phyloP scores from a whole-genome alignment of 257 asterid species.

The Rehmannia glutinosa region DNA sequence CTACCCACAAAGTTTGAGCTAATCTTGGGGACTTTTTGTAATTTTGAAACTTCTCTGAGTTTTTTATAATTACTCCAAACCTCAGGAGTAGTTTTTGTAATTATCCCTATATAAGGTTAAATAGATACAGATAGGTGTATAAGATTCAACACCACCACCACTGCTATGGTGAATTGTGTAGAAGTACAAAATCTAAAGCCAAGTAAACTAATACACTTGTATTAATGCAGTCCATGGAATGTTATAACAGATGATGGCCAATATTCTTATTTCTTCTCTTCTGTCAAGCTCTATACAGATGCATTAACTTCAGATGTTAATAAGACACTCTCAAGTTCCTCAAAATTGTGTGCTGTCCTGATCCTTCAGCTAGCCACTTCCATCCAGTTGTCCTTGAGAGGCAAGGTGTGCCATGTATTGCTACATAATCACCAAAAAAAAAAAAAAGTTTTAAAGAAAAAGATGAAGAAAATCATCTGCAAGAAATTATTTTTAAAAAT shows the following conservation, averaged over 20 bases:
- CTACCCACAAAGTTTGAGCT: no score
- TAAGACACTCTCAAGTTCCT: background rate
- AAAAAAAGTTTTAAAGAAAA: background rate
- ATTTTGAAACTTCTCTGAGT: no score
- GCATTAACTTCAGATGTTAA: background rate
- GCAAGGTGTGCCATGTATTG: conserved; percentile 89
- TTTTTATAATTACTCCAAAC: no score
- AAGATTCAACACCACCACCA: background rate
- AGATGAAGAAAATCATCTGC: background rate
- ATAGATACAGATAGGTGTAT: background rate
- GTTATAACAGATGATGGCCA: conserved; percentile 5
- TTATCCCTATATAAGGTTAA: no score
- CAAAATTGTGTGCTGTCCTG: background rate
- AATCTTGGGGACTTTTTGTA: no score
- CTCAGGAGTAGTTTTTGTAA: no score
- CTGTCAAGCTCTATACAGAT: no score
- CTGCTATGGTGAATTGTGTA: background rate
- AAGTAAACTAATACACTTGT: background rate
- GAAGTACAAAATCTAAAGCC: background rate
- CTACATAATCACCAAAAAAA: conserved; percentile 30
- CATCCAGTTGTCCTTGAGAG: conserved; percentile 81
- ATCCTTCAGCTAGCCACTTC: conserved; percentile 54
- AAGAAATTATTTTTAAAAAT: background rate
- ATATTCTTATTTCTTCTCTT: no score
- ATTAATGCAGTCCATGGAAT: background rate